These are phyloP conservation scores for Castanospermum australe DNA, from an alignment of 306 rosid genomes.

Conservation along the genomic window DNA sequence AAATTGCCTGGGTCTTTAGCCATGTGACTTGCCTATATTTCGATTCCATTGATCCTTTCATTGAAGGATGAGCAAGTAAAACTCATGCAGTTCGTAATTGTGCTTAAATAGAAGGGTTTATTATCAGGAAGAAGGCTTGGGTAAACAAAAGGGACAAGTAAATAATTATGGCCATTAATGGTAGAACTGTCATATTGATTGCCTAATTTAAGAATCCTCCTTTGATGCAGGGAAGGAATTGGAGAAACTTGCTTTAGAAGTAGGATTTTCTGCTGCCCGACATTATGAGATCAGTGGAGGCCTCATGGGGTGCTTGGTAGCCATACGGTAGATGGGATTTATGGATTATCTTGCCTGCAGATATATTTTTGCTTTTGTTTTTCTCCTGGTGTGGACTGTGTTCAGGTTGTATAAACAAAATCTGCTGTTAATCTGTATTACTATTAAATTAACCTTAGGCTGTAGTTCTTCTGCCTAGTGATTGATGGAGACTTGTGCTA, in stretches of 20 bases:
- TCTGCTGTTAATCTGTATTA: background rate
- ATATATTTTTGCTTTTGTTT: background rate
- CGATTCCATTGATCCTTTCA: background rate
- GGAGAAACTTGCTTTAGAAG: constrained; percentile 80
- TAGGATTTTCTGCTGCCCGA: constrained; percentile 70
- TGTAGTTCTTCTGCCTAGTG: background rate
- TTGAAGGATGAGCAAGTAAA: constrained; percentile 4
- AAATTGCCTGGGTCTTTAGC: background rate
- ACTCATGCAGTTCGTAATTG: background rate
- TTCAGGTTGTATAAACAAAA: constrained; percentile 6
- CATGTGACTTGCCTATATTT: background rate
- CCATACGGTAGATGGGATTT: constrained; percentile 44
- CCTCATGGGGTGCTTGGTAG: constrained; percentile 90
- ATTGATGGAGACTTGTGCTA: background rate
- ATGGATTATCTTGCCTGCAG: background rate
- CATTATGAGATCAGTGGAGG: constrained; percentile 88
- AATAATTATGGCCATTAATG: constrained; percentile 3
- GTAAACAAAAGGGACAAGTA: background rate
- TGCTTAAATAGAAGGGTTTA: background rate
- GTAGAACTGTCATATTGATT: constrained; percentile 12
- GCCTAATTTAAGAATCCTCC: constrained; percentile 18
- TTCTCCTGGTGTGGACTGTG: background rate
- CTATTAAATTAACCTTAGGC: background rate
- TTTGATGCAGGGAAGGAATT: constrained; percentile 69
- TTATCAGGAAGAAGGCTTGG: background rate